A percentile compares a stretch with the other conserved stretches of the same genome.
These are phyloP conservation scores for Pigoraptor vietnamica DNA, from an alignment of 78 protist genomes.

Conservation along the genomic window DNA sequence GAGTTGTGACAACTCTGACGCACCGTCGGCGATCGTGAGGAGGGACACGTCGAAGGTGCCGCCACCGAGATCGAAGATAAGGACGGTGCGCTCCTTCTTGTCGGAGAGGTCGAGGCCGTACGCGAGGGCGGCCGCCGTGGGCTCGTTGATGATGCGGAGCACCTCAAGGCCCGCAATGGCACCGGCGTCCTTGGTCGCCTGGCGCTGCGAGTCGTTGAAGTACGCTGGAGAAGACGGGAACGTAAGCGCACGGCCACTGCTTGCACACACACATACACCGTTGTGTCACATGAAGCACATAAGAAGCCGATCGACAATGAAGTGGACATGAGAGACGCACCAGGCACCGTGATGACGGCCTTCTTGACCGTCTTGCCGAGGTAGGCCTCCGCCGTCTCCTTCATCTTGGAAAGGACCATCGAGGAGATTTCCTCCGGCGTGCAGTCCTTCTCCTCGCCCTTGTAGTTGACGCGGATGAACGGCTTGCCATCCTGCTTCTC, in stretches of 20 bases:
- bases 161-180: conserved; percentile 82
- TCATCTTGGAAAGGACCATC: conserved; percentile 86
- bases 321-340: too few relatives aligned
- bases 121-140: conserved; percentile 98
- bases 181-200: conserved; percentile 97
- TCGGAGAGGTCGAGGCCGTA: conserved; percentile 83
- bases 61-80: conserved; percentile 97
- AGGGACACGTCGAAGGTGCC: conserved; percentile 96
- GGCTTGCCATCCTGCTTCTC: conserved; percentile 62
- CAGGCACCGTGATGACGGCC: conserved; percentile 90
- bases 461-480: conserved; percentile 60
- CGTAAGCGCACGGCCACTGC: background rate
- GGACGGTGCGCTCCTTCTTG: conserved; percentile 67
- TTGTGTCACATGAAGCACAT: background rate
- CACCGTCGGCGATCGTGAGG: conserved; percentile 87
- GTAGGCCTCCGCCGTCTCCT: conserved; percentile 82
- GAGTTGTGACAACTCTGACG: too few relatives aligned
- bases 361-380: conserved; percentile 73
- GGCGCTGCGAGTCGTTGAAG: conserved; percentile 95
- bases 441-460: conserved; percentile 65
- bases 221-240: conserved; percentile 95
- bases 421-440: conserved; percentile 86
- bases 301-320: background rate
- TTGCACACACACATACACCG: background rate
- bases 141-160: conserved; percentile 95